Evolutionary conservation across 441 rosid species (phyloP).

Genomic region (Viola pubescens): DNA sequence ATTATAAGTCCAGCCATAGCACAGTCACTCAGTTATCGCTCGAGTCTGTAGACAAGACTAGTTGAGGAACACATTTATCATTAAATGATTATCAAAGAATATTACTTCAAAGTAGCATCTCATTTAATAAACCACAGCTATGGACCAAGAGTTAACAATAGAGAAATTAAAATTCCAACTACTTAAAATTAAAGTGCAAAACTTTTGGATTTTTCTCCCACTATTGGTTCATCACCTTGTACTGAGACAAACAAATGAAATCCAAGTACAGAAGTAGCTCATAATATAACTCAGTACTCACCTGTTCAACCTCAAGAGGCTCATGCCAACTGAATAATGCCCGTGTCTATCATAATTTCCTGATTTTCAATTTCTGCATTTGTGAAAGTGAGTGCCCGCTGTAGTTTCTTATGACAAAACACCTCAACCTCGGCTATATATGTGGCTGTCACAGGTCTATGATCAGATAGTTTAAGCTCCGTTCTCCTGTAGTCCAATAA

Average conservation of each 20-base stretch:
- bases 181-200: too few relatives aligned
- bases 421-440: conserved; percentile 84
- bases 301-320: conserved; percentile 29
- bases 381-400: conserved; percentile 74
- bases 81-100: too few relatives aligned
- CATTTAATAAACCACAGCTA: too few relatives aligned
- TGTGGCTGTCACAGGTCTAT: conserved; percentile 83
- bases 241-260: background rate
- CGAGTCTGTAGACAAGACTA: too few relatives aligned
- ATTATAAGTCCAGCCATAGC: too few relatives aligned
- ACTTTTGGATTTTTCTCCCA: background rate
- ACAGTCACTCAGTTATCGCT: too few relatives aligned
- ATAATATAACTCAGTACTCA: conserved; percentile 13
- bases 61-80: too few relatives aligned
- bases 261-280: background rate
- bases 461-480: conserved; percentile 78
- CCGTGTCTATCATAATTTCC: conserved; percentile 31
- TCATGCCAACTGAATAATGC: conserved; percentile 23
- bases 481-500: conserved; percentile 59
- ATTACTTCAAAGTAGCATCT: too few relatives aligned
- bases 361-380: conserved; percentile 74
- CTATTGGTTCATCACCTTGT: too few relatives aligned
- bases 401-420: conserved; percentile 63
- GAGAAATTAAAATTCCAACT: too few relatives aligned
- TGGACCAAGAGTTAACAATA: too few relatives aligned